These are phyloP conservation scores for Colletotrichum gloeosporioides DNA, from an alignment of 2,329 filamentous ascomycete genomes.

Conservation along the genomic window DNA sequence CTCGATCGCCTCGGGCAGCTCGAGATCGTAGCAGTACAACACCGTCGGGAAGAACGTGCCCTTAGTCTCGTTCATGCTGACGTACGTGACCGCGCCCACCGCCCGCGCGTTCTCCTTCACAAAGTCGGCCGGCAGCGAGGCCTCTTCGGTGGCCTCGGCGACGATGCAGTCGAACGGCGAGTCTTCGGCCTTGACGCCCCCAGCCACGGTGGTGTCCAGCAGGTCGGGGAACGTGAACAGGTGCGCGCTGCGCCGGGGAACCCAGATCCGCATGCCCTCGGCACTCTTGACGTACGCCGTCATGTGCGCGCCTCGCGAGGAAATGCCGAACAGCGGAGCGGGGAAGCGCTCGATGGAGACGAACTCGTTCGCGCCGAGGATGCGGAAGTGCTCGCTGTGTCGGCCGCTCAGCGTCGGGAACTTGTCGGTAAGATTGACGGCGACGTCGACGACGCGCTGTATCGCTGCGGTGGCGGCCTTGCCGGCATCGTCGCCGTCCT, in stretches of 20 bases:
- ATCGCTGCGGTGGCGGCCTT: constrained; percentile 42
- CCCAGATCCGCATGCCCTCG: constrained; percentile 69
- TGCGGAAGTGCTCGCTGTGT: constrained; percentile 48
- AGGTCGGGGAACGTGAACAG: constrained; percentile 78
- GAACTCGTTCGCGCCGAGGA: constrained; percentile 40
- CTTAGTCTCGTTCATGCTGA: constrained; percentile 10
- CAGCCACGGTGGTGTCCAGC: constrained; percentile 82
- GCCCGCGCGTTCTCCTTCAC: constrained; percentile 29
- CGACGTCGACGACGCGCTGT: constrained; percentile 41
- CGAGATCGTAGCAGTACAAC: constrained; percentile 77
- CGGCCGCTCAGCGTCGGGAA: constrained; percentile 43
- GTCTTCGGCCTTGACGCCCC: constrained; percentile 74
- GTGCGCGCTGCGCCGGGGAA: constrained; percentile 67
- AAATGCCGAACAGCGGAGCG: constrained; percentile 69
- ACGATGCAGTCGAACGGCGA: constrained; percentile 71
- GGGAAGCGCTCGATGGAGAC: constrained; percentile 65
- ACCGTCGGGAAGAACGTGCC: constrained; percentile 35
- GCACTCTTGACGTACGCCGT: constrained; percentile 62
- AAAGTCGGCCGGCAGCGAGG: constrained; percentile 41
- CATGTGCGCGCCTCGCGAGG: constrained; percentile 70
- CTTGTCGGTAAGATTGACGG: constrained; percentile 32
- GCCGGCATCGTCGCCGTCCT: constrained; percentile 25
- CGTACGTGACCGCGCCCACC: constrained; percentile 38
- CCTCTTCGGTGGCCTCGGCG: constrained; percentile 77
- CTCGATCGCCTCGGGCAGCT: constrained; percentile 61